phyloP scores from a whole-genome alignment of 164 flowering plant genomes.

The Hamamelis virginiana region DNA sequence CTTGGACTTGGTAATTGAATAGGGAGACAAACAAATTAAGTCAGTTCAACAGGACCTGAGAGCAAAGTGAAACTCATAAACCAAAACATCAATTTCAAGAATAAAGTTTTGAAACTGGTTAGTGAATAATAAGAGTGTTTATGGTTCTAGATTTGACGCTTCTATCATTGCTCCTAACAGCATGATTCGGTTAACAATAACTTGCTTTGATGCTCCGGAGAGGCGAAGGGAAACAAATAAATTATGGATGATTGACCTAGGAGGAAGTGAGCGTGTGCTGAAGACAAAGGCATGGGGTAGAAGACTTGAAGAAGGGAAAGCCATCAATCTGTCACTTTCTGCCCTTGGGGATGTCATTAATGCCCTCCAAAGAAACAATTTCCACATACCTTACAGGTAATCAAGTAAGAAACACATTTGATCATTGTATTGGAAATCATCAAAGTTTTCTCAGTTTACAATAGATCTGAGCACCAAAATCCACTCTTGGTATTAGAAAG shows the following conservation, averaged over 20 bases:
- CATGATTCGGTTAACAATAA: constrained; percentile 55
- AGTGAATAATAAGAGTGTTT: too few species aligned
- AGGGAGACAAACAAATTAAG: too few species aligned
- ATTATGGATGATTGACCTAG: constrained; percentile 73
- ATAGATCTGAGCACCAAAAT: background rate
- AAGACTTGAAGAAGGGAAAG: constrained; percentile 73
- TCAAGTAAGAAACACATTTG: background rate
- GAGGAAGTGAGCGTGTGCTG: constrained; percentile 71
- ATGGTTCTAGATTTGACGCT: constrained; percentile 3
- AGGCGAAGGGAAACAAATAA: constrained; percentile 53
- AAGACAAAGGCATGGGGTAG: constrained; percentile 62
- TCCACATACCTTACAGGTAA: constrained; percentile 68
- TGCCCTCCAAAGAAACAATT: constrained; percentile 52
- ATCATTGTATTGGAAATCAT: background rate
- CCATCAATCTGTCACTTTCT: constrained; percentile 70
- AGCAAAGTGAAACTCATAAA: too few species aligned
- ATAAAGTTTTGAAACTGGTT: too few species aligned
- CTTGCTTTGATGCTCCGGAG: constrained; percentile 41
- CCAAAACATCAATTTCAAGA: background rate
- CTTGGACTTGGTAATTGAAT: background rate
- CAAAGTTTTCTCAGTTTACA: background rate
- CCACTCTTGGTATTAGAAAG: background rate
- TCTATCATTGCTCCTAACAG: constrained; percentile 26
- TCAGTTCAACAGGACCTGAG: too few species aligned
- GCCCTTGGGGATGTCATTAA: constrained; percentile 73